phyloP scores from a whole-genome alignment of 176 grass and related monocot genomes.

The Stipa capillata region DNA sequence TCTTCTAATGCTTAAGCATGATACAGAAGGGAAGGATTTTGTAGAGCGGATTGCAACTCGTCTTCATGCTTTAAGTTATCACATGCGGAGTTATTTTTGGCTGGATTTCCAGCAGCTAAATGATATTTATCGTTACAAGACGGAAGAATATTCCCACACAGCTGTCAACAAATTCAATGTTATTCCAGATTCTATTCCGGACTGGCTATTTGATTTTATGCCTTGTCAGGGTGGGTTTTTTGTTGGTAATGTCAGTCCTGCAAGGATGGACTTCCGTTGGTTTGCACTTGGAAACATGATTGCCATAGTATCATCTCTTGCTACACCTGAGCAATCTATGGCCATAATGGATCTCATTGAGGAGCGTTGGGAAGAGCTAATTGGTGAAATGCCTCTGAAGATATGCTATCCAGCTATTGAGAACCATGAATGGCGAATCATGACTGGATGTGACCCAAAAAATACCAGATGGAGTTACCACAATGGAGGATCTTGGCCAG shows the following conservation, averaged over 20 bases:
- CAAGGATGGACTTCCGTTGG: slow-evolving; percentile 66
- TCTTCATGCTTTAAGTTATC: slow-evolving; percentile 62
- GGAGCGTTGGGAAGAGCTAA: slow-evolving; percentile 60
- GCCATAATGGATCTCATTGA: slow-evolving; percentile 73
- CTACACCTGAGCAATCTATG: slow-evolving; percentile 42
- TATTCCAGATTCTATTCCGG: slow-evolving; percentile 54
- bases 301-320: slow-evolving; percentile 55
- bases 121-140: slow-evolving; percentile 66
- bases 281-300: slow-evolving; percentile 58
- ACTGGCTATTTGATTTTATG: slow-evolving; percentile 70
- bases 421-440: slow-evolving; percentile 56
- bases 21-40: slow-evolving; percentile 52
- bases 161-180: slow-evolving; percentile 70
- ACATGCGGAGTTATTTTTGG: slow-evolving; percentile 66
- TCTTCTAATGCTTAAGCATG: slow-evolving; percentile 45
- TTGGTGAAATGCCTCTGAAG: slow-evolving; percentile 64
- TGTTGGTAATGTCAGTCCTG: slow-evolving; percentile 62
- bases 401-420: slow-evolving; percentile 56
- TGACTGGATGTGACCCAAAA: slow-evolving; percentile 48
- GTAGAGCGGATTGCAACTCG: slow-evolving; percentile 45
- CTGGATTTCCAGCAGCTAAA: slow-evolving; percentile 60
- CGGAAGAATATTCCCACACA: slow-evolving; percentile 63
- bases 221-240: slow-evolving; percentile 57
- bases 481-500: slow-evolving; percentile 73
- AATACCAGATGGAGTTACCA: too few species aligned